Percentiles rank a stretch among this genome's conserved stretches.
These are phyloP conservation scores for Solanum gandarillasii DNA, from an alignment of 257 asterid species.

Conservation along the genomic window DNA sequence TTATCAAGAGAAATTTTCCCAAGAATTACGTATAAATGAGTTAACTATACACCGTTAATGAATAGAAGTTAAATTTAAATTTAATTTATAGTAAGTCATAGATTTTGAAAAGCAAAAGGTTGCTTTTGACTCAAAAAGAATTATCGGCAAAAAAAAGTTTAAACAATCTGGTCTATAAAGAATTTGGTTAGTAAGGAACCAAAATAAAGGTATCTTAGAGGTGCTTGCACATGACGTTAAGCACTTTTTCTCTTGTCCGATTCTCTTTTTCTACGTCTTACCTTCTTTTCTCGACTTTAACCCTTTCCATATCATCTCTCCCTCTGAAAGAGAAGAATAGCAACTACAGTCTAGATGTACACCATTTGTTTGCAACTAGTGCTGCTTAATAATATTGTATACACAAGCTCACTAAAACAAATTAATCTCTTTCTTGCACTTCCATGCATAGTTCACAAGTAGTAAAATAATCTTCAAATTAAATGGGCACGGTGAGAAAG, in stretches of 20 bases:
- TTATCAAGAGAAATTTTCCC: too few relatives aligned
- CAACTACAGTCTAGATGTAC: background rate
- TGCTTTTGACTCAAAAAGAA: background rate
- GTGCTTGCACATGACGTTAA: conserved; percentile 60
- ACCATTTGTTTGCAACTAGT: background rate
- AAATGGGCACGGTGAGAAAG: conserved; percentile 41
- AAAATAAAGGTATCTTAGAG: background rate
- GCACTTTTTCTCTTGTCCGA: conserved; percentile 20
- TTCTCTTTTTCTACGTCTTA: background rate
- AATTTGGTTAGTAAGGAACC: background rate
- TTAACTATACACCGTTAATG: too few relatives aligned
- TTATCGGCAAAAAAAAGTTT: background rate
- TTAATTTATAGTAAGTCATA: too few relatives aligned
- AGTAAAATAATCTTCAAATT: background rate
- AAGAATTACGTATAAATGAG: too few relatives aligned
- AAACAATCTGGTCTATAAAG: background rate
- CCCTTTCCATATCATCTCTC: background rate
- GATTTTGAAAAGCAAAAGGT: background rate
- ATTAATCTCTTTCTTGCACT: background rate
- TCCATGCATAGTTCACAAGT: background rate
- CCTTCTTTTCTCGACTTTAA: conserved; percentile 1
- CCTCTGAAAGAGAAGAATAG: background rate
- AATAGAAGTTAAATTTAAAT: too few relatives aligned
- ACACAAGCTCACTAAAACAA: background rate
- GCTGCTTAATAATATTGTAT: too few relatives aligned